These are phyloP conservation scores for Penicillium psychrofluorescens DNA, from an alignment of 495 filamentous ascomycete genomes.

Conservation along the genomic window DNA sequence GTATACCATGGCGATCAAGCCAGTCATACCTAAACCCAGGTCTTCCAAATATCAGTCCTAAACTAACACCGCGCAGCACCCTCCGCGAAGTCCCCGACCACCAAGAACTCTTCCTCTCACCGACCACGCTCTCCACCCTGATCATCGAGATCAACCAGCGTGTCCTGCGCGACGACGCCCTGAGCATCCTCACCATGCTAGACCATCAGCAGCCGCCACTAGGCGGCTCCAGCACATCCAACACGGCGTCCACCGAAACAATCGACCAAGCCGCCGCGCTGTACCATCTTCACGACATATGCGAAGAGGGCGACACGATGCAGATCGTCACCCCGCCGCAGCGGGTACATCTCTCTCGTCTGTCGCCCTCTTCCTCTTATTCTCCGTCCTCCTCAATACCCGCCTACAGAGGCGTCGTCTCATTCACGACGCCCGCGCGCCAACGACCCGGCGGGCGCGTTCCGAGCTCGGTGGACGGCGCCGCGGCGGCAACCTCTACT, in stretches of 20 bases:
- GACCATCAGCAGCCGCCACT: slow-evolving; percentile 14
- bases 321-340: slow-evolving; percentile 43
- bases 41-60: no score
- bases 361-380: slow-evolving; percentile 11
- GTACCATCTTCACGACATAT: slow-evolving; percentile 74
- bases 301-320: slow-evolving; percentile 50
- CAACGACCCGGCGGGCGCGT: slow-evolving; percentile 6
- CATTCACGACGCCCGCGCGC: slow-evolving; percentile 17
- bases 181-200: slow-evolving; percentile 17
- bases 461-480: neutral
- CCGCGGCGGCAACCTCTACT: slow-evolving; percentile 1
- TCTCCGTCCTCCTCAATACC: slow-evolving; percentile 5
- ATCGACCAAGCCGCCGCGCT: slow-evolving; percentile 59
- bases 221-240: slow-evolving; percentile 19
- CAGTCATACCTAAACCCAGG: no score
- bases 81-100: slow-evolving; percentile 89
- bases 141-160: slow-evolving; percentile 85
- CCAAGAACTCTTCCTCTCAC: slow-evolving; percentile 88
- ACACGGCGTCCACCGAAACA: slow-evolving; percentile 16
- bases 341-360: slow-evolving; percentile 14
- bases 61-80: slow-evolving; percentile 40
- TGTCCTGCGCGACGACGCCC: slow-evolving; percentile 39
- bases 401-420: slow-evolving; percentile 26
- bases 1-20: slow-evolving; percentile 9
- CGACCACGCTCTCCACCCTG: slow-evolving; percentile 67